Evolutionary conservation across 169 alveolate species (phyloP), one percentile per base, ranked within the genome.

Genomic region (Plasmodium vinckei): DNA sequence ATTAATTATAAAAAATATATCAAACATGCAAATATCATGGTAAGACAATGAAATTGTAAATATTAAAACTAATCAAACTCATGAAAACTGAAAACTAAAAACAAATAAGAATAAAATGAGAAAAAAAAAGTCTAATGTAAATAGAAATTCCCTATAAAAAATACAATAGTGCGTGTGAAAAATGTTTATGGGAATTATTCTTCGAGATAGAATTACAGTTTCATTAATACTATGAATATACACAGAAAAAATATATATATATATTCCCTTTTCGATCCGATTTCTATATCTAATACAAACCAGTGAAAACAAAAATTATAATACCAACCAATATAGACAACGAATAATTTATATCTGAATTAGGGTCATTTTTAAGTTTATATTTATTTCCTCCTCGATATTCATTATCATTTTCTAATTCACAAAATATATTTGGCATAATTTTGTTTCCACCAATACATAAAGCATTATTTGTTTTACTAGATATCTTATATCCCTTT

Each of bases 371-470:
- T 49, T 77, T 57, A 19, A 77, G 13, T 56, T 77, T 77, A 9
- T 77, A 75, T 61, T 61, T 64, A 68, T 77, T 77, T 57, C 15
- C 70, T 57, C 61, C 49, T 42, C 53, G 60, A 47, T 27, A 42
- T 23, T 64, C 88, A 49, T 77, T 68, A 56, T 63, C 15, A 25
- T 77, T 21, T 54, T 49, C 65, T 64, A 63, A 64, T 39, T 77
- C 73, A 44, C 88, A 77, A 49, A 59, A 39, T 77, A 77, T 77
- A 59, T 77, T 77, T 7, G 88, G 88, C 7, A 65, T 23, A 49
- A 77, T 77, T 33, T 27, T 77, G 65, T 77, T 77, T 64, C 88
- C 61, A n/a, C 88, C 88, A 21, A 53, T 59, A 17, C 88, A 77
- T 2, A 77, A 67, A 19, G 69, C 69, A 13, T 51, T 44, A 77